Percentiles rank a stretch among this genome's conserved stretches.
Conservation (phyloP, 176 grass and related monocot genomes). For the Aegilops tauschii region DNA sequence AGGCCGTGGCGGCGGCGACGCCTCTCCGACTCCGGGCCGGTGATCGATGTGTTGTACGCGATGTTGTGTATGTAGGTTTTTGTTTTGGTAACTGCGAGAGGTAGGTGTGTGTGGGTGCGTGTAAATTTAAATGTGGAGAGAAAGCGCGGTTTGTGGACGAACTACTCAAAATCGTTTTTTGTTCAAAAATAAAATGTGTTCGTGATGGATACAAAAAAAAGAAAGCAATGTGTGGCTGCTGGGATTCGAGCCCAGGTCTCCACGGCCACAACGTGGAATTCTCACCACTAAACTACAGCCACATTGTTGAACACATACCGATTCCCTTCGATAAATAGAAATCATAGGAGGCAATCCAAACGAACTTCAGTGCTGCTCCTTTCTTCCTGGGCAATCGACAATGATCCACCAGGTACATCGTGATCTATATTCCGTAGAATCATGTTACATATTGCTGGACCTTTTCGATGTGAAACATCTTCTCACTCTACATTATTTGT, state of each 20-base stretch:
- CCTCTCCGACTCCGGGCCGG: not conserved
- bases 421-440: not conserved
- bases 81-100: not conserved
- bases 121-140: not conserved
- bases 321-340: too few relatives aligned
- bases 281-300: constrained; percentile 30
- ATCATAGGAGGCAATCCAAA: rapidly evolving
- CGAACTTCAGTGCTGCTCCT: not conserved
- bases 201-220: too few relatives aligned
- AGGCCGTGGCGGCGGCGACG: not conserved
- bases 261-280: constrained; percentile 74
- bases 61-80: not conserved
- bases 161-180: too few relatives aligned
- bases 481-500: not conserved
- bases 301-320: not conserved
- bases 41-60: not conserved
- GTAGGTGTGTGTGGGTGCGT: not conserved
- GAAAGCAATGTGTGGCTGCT: constrained; percentile 52
- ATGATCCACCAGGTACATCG: not conserved
- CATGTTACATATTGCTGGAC: not conserved
- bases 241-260: constrained; percentile 96
- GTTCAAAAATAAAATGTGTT: too few relatives aligned
- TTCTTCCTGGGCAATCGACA: not conserved
- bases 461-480: not conserved
- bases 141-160: not conserved